phyloP scores from a whole-genome alignment of 768 basidiomycete genomes.

The Mycena sanguinolenta region DNA sequence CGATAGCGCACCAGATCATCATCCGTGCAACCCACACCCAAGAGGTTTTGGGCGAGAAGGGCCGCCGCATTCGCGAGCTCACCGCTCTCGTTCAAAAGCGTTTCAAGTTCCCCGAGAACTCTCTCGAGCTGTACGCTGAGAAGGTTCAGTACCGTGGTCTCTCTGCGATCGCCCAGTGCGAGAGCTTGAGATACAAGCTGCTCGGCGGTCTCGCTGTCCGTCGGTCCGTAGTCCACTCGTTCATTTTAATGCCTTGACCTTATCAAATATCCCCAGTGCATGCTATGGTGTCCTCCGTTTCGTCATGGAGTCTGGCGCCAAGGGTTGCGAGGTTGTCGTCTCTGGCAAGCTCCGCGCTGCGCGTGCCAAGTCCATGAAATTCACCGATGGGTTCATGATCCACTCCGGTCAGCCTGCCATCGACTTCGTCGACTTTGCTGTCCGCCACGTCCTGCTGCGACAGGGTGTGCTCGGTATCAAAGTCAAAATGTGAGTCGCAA shows the following conservation, averaged over 20 bases:
- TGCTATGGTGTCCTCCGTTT: slow-evolving; percentile 99
- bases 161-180: slow-evolving; percentile 98
- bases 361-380: slow-evolving; percentile 99
- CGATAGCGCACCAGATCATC: slow-evolving; percentile 78
- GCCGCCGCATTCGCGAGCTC: slow-evolving; percentile 98
- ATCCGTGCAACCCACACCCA: slow-evolving; percentile 99
- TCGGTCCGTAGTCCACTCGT: slow-evolving; percentile 68
- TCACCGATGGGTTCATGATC: slow-evolving; percentile 99
- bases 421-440: slow-evolving; percentile 98
- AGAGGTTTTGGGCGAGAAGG: slow-evolving; percentile 99
- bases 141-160: slow-evolving; percentile 99
- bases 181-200: slow-evolving; percentile 98
- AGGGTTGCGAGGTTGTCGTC: slow-evolving; percentile 99
- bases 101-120: slow-evolving; percentile 99
- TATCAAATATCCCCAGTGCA: slow-evolving; percentile 64
- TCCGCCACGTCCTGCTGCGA: slow-evolving; percentile 96
- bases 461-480: slow-evolving; percentile 99
- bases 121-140: slow-evolving; percentile 98
- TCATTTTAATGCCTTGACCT: background rate
- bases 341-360: slow-evolving; percentile 99
- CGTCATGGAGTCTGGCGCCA: slow-evolving; percentile 99
- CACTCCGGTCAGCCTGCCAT: slow-evolving; percentile 97
- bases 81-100: slow-evolving; percentile 98
- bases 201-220: slow-evolving; percentile 99
- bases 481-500: slow-evolving; percentile 88